Evolutionary conservation across 2,329 filamentous ascomycete genomes (phyloP), one percentile per base, ranked within the genome.

Genomic region (Colletotrichum melonis): DNA sequence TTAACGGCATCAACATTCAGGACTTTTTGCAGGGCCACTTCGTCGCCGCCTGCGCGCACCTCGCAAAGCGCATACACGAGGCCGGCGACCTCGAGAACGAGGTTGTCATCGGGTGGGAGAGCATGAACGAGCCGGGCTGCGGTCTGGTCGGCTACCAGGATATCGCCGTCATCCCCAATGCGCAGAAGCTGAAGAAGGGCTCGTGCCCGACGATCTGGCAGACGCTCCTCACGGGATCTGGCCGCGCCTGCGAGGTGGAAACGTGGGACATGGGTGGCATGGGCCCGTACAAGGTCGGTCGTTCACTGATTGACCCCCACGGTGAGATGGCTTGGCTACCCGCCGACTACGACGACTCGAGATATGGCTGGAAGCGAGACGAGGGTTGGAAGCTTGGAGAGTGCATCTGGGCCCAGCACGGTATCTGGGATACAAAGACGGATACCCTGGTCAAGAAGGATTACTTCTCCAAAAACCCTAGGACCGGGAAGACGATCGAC

Each of bases 401-500:
- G 82, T 98, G 97, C 79, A 82, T 99, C 54, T 99, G 97, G 97
- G 96, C 97, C 4, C 96, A 98, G 79, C 95, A 99, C 81, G 96
- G 95, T 1, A 91, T 99, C 6, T 99, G 97, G 97, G 95, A 99
- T 79, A 92, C 93, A 6, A 85, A 87, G 4, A 93, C 89, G 2
- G 95, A 98, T 80, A 90, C 89, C 0, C 84, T 99, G 5, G 82
- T 98, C 70, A 91, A 90, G 76, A 97, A 95, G 78, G 91, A 97
- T 80, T 98, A 98, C 82, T 99, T 99, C 79, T 88, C 91, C 9
- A 94, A 92, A 77, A 91, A 94, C 74, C 95, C 95, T 0, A 87
- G 85, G 19, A 95, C 92, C 1, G 94, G 94, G 2, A 89, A 93
- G 73, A 86, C 84, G 6, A 88, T 98, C 68, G 90, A 96, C 82